phyloP scores from a whole-genome alignment of 2,329 filamentous ascomycete species.

The Hymenotorrendiella dingleyae region DNA sequence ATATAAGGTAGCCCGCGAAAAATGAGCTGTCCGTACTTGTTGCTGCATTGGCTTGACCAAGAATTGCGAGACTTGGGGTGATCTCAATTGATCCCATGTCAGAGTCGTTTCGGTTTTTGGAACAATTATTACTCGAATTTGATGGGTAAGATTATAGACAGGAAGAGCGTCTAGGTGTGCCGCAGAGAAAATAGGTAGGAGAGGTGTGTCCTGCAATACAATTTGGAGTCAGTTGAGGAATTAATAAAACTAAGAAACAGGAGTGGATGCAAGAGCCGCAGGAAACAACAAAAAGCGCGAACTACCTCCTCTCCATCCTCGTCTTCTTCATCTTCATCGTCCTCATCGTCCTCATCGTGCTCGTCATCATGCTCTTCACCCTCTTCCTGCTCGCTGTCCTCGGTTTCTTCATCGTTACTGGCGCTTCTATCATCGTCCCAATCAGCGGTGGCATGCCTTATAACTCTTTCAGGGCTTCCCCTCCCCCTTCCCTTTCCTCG shows the following conservation, averaged over 20 bases:
- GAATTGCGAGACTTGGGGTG: conserved; percentile 94
- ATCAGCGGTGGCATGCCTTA: conserved; percentile 49
- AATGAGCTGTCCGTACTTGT: conserved; percentile 76
- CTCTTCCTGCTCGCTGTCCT: conserved; percentile 19
- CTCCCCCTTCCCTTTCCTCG: too few relatives aligned
- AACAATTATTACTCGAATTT: conserved; percentile 78
- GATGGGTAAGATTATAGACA: conserved; percentile 84
- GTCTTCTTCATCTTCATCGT: conserved; percentile 35
- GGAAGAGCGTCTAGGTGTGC: conserved; percentile 77
- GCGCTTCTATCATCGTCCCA: conserved; percentile 61
- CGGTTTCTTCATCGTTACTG: conserved; percentile 30
- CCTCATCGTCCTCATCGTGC: conserved; percentile 28
- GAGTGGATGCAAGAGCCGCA: too few relatives aligned
- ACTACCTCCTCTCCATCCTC: conserved; percentile 32
- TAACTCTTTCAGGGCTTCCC: conserved; percentile 17
- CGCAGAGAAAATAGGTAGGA: conserved; percentile 75
- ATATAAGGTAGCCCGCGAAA: conserved; percentile 81
- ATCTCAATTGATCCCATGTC: conserved; percentile 90
- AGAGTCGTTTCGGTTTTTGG: conserved; percentile 85
- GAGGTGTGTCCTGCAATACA: conserved; percentile 44
- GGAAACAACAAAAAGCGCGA: too few relatives aligned
- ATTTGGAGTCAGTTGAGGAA: too few relatives aligned
- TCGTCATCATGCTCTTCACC: conserved; percentile 25
- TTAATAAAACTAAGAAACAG: too few relatives aligned
- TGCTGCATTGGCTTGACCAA: conserved; percentile 92